Conservation (phyloP, 2,329 filamentous ascomycete genomes). For the Ophiostoma fasciatum region DNA sequence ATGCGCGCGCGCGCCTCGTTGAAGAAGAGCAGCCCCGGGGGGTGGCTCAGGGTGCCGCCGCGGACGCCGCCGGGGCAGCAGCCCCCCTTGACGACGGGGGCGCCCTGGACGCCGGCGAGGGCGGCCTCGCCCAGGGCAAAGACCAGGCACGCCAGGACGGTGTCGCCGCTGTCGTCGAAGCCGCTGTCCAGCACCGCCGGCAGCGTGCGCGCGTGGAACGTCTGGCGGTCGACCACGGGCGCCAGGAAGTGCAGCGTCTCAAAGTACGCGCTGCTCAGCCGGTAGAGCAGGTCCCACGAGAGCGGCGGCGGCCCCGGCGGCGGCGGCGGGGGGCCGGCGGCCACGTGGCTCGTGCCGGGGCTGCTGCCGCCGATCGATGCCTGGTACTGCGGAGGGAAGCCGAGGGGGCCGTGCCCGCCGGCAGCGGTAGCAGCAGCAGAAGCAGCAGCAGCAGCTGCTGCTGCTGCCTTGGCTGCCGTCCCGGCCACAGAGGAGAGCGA, state of each 20-base stretch:
- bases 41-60: constrained; percentile 31
- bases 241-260: constrained; percentile 43
- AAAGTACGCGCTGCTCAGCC: constrained; percentile 39
- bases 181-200: constrained; percentile 29
- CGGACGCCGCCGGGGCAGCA: constrained; percentile 35
- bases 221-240: constrained; percentile 42
- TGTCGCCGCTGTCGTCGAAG: constrained; percentile 32
- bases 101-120: constrained; percentile 32
- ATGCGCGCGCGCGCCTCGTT: constrained; percentile 47
- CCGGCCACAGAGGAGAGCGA: neutral
- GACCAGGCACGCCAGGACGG: constrained; percentile 40
- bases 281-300: constrained; percentile 33
- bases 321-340: neutral
- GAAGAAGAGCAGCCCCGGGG: constrained; percentile 43
- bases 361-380: neutral
- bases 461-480: too few species aligned
- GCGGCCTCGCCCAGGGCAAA: constrained; percentile 45
- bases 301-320: constrained; percentile 17
- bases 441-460: too few species aligned
- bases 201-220: constrained; percentile 34
- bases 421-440: too few species aligned
- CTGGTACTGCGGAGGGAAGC: too few species aligned
- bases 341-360: neutral
- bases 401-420: too few species aligned
- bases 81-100: constrained; percentile 29